Conservation (phyloP, 208 protist species). For the Porcisia hertigi region DNA sequence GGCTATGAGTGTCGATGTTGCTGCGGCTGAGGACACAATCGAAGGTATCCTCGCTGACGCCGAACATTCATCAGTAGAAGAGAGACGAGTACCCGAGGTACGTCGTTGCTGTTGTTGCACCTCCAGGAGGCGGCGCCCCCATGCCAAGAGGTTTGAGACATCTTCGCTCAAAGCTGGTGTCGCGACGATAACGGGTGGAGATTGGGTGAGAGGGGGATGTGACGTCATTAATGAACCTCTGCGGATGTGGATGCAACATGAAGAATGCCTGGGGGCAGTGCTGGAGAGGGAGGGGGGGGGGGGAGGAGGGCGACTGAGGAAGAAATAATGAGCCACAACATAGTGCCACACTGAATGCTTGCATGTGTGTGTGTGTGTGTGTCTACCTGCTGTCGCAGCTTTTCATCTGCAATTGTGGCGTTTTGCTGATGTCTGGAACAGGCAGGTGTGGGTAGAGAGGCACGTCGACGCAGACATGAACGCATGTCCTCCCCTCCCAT, state of each 20-base stretch:
- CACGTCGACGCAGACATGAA: neutral
- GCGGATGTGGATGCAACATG: neutral
- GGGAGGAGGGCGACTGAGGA: neutral
- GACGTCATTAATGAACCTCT: neutral
- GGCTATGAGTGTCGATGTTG: neutral
- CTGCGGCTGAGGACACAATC: neutral
- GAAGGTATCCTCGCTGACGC: neutral
- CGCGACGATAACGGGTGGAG: neutral
- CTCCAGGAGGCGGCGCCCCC: constrained; percentile 17
- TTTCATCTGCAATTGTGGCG: neutral
- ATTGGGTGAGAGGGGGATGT: constrained; percentile 17
- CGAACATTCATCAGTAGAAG: neutral
- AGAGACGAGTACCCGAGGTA: neutral
- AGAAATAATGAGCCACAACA: neutral
- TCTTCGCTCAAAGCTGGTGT: constrained; percentile 17
- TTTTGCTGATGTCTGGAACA: neutral
- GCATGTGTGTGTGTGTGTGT: neutral
- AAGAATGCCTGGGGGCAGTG: neutral
- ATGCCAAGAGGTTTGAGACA: constrained; percentile 16
- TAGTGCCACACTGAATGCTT: neutral
- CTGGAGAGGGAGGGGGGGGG: neutral
- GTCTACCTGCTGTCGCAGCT: neutral
- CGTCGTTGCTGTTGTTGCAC: constrained; percentile 22
- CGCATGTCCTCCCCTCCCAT: neutral
- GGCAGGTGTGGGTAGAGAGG: neutral